Base-by-base conservation (phyloP, 768 basidiomycete species). In the Tephrocybe sp. region DNA sequence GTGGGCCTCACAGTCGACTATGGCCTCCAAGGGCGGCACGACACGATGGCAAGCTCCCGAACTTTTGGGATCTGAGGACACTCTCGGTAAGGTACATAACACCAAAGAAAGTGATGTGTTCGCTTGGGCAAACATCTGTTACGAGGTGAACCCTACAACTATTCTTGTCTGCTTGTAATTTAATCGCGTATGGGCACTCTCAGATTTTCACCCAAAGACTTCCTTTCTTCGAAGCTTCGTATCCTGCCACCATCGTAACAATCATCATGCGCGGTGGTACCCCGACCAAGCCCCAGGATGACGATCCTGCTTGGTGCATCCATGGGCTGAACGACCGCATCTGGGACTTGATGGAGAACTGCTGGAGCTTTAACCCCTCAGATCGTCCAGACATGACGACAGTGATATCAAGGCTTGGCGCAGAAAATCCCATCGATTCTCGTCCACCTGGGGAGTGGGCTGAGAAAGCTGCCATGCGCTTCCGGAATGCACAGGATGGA, bases 41-140 rank as follows among this genome's bases (percentile, higher is more conserved):
- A 28, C 54, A 8, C 30, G 63, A 46, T 67, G 64, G 64, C 58
- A 60, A 31, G 63, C 65, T 3, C 65, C 65, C 0, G 65, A 67
- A 31, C 44, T 66, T 9, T 36, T 57, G 9, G 30, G 31, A 22
- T n/a, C 32, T 25, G n/a, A n/a, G n/a, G 13, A 24, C 32, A 21
- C 18, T 31, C 24, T 18, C 12, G 19, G 8, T 1, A 26, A 15
- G 9, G 24, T 31, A 3, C 19, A 55, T 16, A 35, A 52, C 27
- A 58, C 51, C 30, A 61, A 59, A 18, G 52, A 49, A 2, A 64
- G 60, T 19, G 66, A 66, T 47, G 43, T 67, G 22, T 67, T 64
- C 32, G 61, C 64, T 21, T 66, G 61, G 52, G 49, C 59, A 18
- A 40, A 34, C n/a, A 24, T 47, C 9, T 42, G 49, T 16, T 51